Evolutionary conservation across 768 basidiomycete species (phyloP), one percentile per base, ranked within the genome.

Genomic region (Tephrocybe rancida): DNA sequence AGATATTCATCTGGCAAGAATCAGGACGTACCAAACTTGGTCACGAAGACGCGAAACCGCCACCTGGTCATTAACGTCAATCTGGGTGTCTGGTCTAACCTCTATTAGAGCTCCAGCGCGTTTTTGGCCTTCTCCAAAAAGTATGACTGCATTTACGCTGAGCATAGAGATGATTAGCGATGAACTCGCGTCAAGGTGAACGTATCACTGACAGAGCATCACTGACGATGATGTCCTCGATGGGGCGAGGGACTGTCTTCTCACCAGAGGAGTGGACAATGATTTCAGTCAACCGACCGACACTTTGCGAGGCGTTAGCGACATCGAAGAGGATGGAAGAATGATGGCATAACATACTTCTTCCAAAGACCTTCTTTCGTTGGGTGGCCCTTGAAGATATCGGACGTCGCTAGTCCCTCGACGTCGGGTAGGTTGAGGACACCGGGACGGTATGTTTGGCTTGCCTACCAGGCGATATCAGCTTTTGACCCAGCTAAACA

Each of bases 181-280:
- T 30, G 13, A 30, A 30, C 29, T 30, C 29, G 29, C 13, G 29
- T 13, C 29, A 30, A 30, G 29, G 6, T 11, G 5, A 37, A 37
- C 35, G 16, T 5, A 18, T 9, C 16, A 41, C 48, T 49, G 24
- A 38, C 48, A 37, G 14, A 41, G 2, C 1, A 30, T 41, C 18
- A 13, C 48, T 16, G 10, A 26, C 30, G 16, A 49, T 49, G 26
- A 49, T 7, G 21, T 41, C 38, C 11, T 49, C 48, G n/a, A 49
- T 39, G 10, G 35, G 48, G 4, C 32, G 10, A 26, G 48, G 35
- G 35, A 49, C 34, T 3, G 35, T 49, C 27, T 38, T 49, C 21
- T 49, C 35, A 29, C 48, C 48, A 5, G 48, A 49, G 10, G 48
- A 49, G 48, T 49, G 48, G 24, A n/a, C n/a, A 16, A 49, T 38